These are phyloP conservation scores for Spergularia bocconei DNA, from an alignment of 148 eudicot genomes.

Conservation along the genomic window DNA sequence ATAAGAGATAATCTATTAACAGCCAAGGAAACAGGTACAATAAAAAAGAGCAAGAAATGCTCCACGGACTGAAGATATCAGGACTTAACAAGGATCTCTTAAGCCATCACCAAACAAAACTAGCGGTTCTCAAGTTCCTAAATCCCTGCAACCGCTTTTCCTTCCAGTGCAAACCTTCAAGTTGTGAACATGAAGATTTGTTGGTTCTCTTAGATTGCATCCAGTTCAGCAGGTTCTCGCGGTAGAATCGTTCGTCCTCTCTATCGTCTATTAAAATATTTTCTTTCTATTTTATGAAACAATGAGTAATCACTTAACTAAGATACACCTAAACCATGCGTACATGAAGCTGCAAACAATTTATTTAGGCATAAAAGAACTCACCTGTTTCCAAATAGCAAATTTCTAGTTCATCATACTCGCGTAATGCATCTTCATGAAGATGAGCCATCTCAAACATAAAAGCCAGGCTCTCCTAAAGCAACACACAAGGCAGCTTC, in stretches of 20 bases:
- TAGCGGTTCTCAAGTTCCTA: no score
- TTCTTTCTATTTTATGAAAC: not conserved
- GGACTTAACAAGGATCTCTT: no score
- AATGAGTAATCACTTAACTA: not conserved
- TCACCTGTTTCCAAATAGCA: conserved; percentile 92
- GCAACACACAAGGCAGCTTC: conserved; percentile 15
- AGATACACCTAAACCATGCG: not conserved
- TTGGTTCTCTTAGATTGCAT: no score
- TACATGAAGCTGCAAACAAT: not conserved
- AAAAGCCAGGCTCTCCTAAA: conserved; percentile 95
- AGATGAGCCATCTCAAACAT: conserved; percentile 98
- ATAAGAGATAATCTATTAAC: no score
- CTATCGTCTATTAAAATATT: not conserved
- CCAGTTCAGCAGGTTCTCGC: not conserved
- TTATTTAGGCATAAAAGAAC: conserved; percentile 8
- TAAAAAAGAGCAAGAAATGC: no score
- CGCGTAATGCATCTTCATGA: conserved; percentile 93
- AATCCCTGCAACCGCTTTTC: no score
- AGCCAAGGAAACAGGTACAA: no score
- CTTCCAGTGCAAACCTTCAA: no score
- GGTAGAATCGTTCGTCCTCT: not conserved
- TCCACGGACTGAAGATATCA: no score
- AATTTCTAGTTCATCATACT: conserved; percentile 91
- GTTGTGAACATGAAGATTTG: no score
- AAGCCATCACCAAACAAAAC: no score